Base-by-base conservation (phyloP, 192 early-diverging fungal genomes). In the Umbelopsis sp. region DNA sequence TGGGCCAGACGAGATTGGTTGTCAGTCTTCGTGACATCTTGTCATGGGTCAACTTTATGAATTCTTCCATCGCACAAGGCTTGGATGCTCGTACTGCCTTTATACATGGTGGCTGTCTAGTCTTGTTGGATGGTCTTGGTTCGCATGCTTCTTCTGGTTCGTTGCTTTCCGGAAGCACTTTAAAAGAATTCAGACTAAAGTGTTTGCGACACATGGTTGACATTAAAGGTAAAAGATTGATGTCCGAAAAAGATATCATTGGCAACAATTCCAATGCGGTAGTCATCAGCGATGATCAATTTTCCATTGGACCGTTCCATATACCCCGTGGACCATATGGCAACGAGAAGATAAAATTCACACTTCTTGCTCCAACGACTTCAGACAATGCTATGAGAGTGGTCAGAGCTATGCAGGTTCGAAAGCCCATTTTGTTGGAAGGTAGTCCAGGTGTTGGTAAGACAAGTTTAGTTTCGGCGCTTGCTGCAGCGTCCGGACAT, bases 381-480 rank as follows among this genome's bases (percentile, higher is more conserved):
- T 84, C 87, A 13, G 86, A 91, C 71, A 99, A 99, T 71, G 81
- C 91, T 20, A 83, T 91, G 75, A 87, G 93, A 21, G 86, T 98
- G 6, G 85, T 98, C 58, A 87, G 97, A 8, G 94, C 94, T 4
- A 81, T 99, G 83, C 96, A 97, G 71, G 82, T 98, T 9, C 81
- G 84, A 51, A 97, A 97, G 77, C 95, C 98, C 3, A 87, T 99
- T 16, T 80, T 99, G 46, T 78, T 99, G 16, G 98, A 99, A 82
- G 98, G 98, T 66, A 95, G 93, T 47, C 98, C 98, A 1, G 98
- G 98, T 27, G 97, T 97, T 3, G 98, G 98, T 66, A 99, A 99
- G 73, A 97, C 95, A 8, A 92, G 92, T 53, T 82, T 99, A 67
- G 85, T 99, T 22, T 80, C 90, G 21, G 88, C 93, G 16, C 81